Evolutionary conservation across 164 flowering plant genomes (phyloP).

Genomic region (Vitis labrusca): DNA sequence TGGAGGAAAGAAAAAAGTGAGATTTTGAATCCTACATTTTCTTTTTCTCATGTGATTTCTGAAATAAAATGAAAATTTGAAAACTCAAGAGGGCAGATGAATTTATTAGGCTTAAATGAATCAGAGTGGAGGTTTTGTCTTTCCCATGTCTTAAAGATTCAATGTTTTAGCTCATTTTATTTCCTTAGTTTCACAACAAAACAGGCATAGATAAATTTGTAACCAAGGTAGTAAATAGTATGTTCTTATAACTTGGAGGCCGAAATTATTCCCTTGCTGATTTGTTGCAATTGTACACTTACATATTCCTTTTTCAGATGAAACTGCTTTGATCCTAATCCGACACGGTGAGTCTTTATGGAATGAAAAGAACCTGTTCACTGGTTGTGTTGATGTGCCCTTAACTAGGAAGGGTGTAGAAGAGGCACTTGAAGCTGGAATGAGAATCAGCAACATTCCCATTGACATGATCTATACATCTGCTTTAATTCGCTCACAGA

Average conservation of each 20-base stretch:
- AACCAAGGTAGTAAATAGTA: no score
- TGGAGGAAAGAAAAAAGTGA: no score
- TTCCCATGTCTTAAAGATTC: no score
- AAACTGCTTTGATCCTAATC: slow-evolving; percentile 82
- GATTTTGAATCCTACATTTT: no score
- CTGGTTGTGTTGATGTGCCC: slow-evolving; percentile 99
- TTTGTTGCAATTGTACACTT: not conserved
- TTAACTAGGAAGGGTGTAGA: slow-evolving; percentile 88
- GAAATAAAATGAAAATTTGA: no score
- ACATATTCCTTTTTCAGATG: slow-evolving; percentile 45
- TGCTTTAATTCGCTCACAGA: slow-evolving; percentile 90
- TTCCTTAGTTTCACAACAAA: no score
- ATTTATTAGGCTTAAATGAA: no score
- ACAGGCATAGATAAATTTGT: no score
- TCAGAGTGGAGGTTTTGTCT: no score
- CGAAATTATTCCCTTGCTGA: not conserved
- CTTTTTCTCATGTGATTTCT: no score
- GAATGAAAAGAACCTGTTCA: slow-evolving; percentile 94
- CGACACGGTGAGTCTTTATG: slow-evolving; percentile 97
- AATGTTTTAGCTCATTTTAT: no score
- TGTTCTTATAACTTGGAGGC: not conserved
- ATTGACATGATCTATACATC: slow-evolving; percentile 93
- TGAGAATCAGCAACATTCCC: slow-evolving; percentile 93
- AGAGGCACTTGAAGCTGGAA: slow-evolving; percentile 98
- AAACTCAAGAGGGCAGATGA: no score